Evolutionary conservation across 1,284 basidiomycete species (phyloP).

Genomic region (Sphaerobolus stellatus): DNA sequence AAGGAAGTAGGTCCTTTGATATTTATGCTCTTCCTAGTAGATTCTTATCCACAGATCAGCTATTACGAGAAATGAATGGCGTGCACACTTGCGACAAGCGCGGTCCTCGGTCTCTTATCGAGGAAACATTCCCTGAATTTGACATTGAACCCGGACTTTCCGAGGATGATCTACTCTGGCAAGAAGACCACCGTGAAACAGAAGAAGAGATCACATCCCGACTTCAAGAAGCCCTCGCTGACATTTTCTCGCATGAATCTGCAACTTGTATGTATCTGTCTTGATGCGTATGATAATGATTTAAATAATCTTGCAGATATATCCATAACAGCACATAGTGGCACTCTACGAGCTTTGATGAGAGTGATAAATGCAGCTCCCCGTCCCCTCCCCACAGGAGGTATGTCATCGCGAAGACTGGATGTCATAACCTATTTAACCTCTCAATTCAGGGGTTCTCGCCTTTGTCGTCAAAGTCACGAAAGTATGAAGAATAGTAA

Average conservation of each 20-base stretch:
- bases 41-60: constrained; percentile 39
- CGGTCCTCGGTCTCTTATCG: constrained; percentile 53
- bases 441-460: too few species aligned
- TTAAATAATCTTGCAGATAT: constrained; percentile 42
- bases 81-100: constrained; percentile 76
- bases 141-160: constrained; percentile 64
- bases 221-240: constrained; percentile 56
- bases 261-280: constrained; percentile 47
- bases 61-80: constrained; percentile 67
- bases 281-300: not conserved
- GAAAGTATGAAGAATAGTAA: too few species aligned
- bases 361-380: constrained; percentile 40
- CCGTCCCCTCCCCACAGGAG: constrained; percentile 59
- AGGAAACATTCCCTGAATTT: constrained; percentile 57
- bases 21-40: not conserved
- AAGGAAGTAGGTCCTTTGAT: constrained; percentile 47
- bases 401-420: too few species aligned
- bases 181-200: constrained; percentile 62
- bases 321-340: constrained; percentile 64
- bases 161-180: constrained; percentile 75
- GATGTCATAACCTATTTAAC: too few species aligned
- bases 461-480: too few species aligned
- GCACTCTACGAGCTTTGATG: constrained; percentile 57
- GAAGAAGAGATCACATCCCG: constrained; percentile 54
- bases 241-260: constrained; percentile 52